Percentiles rank a stretch among this genome's conserved stretches.
These are phyloP conservation scores for Umbellularia californica DNA, from an alignment of 164 flowering plant species.

Conservation along the genomic window DNA sequence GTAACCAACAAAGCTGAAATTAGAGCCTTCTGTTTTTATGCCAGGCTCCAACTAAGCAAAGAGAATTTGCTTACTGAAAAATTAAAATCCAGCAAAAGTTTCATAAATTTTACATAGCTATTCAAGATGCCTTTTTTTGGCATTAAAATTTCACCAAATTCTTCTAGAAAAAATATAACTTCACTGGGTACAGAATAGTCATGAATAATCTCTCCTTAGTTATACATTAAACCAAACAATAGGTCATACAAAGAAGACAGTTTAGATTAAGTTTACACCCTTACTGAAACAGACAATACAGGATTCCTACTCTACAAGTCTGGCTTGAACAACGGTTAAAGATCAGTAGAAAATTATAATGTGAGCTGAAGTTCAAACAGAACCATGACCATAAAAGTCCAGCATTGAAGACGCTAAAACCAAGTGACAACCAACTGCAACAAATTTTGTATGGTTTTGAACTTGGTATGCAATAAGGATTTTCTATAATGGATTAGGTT, in stretches of 20 bases:
- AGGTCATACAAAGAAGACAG: slow-evolving; percentile 13
- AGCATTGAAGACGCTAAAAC: slow-evolving; percentile 18
- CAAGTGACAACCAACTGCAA: slow-evolving; percentile 5
- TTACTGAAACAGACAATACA: slow-evolving; percentile 6
- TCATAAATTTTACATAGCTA: not conserved
- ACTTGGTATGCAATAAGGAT: slow-evolving; percentile 27
- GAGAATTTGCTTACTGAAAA: not conserved
- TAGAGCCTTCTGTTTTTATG: not conserved
- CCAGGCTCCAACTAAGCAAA: not conserved
- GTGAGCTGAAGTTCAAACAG: slow-evolving; percentile 14
- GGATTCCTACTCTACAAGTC: slow-evolving; percentile 19
- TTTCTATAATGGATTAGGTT: slow-evolving; percentile 46
- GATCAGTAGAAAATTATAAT: slow-evolving; percentile 15
- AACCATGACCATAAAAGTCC: slow-evolving; percentile 35
- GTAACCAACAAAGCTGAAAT: not conserved
- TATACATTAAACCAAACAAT: slow-evolving; percentile 12
- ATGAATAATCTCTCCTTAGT: slow-evolving; percentile 11
- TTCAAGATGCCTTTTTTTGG: not conserved
- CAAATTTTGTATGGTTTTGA: slow-evolving; percentile 10
- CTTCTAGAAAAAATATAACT: slow-evolving; percentile 5
- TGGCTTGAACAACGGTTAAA: slow-evolving; percentile 15
- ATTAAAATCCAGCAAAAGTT: not conserved
- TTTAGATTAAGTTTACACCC: not conserved
- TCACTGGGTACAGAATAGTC: slow-evolving; percentile 8
- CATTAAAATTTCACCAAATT: slow-evolving; percentile 1